phyloP scores from a whole-genome alignment of 768 basidiomycete species.

The Tulasnella calospora region DNA sequence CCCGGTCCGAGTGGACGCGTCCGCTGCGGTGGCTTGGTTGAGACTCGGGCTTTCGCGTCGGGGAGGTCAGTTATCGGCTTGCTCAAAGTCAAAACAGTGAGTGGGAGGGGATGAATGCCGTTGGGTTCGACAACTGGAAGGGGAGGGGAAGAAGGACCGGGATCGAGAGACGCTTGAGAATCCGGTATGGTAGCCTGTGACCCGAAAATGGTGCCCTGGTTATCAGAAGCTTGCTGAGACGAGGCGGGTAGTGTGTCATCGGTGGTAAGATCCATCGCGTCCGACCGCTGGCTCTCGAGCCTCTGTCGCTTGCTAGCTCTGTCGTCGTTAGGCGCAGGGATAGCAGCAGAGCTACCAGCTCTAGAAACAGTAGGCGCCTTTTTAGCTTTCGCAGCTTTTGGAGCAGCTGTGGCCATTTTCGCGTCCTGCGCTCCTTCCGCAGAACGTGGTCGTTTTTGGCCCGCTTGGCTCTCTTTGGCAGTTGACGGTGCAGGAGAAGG shows the following conservation, averaged over 20 bases:
- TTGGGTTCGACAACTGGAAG: slow-evolving; percentile 14
- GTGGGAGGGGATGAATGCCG: slow-evolving; percentile 18
- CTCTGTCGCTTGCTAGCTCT: slow-evolving; percentile 8
- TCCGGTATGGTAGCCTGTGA: neutral
- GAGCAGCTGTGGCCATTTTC: neutral
- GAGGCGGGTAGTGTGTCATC: neutral
- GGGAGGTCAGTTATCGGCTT: slow-evolving; percentile 16
- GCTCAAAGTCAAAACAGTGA: neutral
- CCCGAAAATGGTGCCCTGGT: neutral
- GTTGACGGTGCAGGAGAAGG: slow-evolving; percentile 5
- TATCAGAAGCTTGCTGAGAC: neutral
- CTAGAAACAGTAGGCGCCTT: neutral
- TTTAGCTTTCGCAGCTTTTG: neutral
- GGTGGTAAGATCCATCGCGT: neutral
- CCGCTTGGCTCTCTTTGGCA: slow-evolving; percentile 1
- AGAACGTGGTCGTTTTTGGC: slow-evolving; percentile 11
- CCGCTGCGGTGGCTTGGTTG: slow-evolving; percentile 13
- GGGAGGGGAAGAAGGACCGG: neutral
- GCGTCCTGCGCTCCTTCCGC: neutral
- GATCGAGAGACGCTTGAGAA: neutral
- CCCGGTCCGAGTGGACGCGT: slow-evolving; percentile 1
- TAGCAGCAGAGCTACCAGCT: neutral
- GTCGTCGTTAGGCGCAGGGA: neutral
- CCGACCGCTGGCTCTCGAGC: neutral
- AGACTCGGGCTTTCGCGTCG: slow-evolving; percentile 17